Base-by-base conservation (phyloP, 495 filamentous ascomycete genomes). In the Neurospora sp. region DNA sequence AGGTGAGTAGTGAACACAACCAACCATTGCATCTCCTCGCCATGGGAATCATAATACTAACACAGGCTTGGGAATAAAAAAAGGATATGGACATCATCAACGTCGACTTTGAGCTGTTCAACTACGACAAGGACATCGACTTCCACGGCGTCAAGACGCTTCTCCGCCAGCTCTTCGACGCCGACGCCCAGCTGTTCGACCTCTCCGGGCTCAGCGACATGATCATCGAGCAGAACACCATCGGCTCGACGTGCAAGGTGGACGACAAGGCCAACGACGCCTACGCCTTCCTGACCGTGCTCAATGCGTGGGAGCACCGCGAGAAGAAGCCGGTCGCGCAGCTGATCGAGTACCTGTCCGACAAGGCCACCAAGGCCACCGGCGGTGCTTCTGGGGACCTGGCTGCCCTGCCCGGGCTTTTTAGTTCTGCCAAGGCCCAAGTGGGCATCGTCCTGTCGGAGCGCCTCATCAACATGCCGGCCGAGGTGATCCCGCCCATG, bases 41-140 rank as follows among this genome's bases (percentile, higher is more conserved):
- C n/a, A n/a, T n/a, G n/a, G n/a, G 8, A 72, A 42, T 11, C n/a
- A 23, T 8, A 31, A 2, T 16, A 66, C 54, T 66, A 4, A 66
- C 54, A 35, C 31, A 8, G 31, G 35, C 44, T 54, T 54, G 49
- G 49, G 7, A 44, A 8, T n/a, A 18, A 66, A 71, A 71, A 96
- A 70, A 96, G 93, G 93, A 97, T 70, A 89, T 92, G 76, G 91
- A 96, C 82, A 92, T 96, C 81, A 89, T 99, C 74, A 92, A 97
- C 81, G 94, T 98, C 35, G 95, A 98, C 69, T 99, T 99, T 82
- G 96, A 98, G 84, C 97, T 92, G 90, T 98, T 98, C 85, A 96
- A 98, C 85, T 95, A 95, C 74, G 92, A 97, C 77, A 86, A 93
- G 6, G 87, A 91, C 20, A 87, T 95, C 77, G 96, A 99, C 80